A percentile compares a stretch with the other conserved stretches of the same genome.
Conservation (phyloP, 2,329 filamentous ascomycete genomes). For the Cladosporium sp. region DNA sequence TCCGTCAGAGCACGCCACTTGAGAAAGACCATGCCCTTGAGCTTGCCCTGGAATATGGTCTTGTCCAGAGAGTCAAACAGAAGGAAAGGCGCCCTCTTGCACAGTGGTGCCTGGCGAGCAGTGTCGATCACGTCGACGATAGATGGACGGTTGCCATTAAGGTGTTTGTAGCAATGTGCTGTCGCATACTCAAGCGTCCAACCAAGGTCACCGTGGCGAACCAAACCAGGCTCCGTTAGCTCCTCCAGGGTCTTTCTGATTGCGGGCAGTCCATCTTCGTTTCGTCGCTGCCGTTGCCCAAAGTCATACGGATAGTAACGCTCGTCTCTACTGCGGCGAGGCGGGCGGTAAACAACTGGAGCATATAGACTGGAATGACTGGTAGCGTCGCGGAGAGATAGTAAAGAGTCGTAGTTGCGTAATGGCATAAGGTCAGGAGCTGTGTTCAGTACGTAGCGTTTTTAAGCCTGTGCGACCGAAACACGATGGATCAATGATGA, state of each 20-base stretch:
- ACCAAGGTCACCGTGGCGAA: conserved; percentile 28
- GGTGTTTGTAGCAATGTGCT: conserved; percentile 34
- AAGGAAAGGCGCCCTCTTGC: conserved; percentile 28
- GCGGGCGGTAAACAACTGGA: conserved; percentile 1
- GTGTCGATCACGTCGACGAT: conserved; percentile 25
- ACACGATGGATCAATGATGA: neutral
- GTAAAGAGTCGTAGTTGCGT: conserved; percentile 11
- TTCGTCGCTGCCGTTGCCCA: neutral
- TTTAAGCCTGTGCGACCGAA: neutral
- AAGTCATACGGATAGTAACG: conserved; percentile 1
- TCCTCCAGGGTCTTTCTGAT: conserved; percentile 3
- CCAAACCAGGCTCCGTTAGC: conserved; percentile 13
- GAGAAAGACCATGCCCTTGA: conserved; percentile 37
- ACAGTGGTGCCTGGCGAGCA: conserved; percentile 22
- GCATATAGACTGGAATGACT: neutral
- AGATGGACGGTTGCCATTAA: conserved; percentile 25
- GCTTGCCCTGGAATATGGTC: conserved; percentile 34
- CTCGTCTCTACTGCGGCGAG: conserved; percentile 3
- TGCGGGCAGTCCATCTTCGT: neutral
- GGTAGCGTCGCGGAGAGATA: conserved; percentile 13
- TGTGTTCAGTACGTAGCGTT: neutral
- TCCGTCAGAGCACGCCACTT: conserved; percentile 25
- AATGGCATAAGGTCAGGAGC: conserved; percentile 5
- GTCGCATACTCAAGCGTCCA: conserved; percentile 42
- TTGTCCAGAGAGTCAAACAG: conserved; percentile 36